Base-by-base conservation (phyloP, 805 yeast species). In the Tetrapisispora taiwanensis region DNA sequence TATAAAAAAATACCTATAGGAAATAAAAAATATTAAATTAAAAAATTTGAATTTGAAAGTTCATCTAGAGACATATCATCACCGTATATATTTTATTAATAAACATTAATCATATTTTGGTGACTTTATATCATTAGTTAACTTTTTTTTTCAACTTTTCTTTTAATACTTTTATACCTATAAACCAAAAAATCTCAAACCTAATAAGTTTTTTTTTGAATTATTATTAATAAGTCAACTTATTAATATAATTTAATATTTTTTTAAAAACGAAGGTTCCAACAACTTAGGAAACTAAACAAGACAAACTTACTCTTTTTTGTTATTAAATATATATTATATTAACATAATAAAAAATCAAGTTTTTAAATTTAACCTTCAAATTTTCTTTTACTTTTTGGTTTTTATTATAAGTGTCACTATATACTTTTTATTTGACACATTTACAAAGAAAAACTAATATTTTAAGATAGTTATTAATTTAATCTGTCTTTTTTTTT, bases 391-490 rank as follows among this genome's bases (percentile, higher is more conserved):
- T 38, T 15, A 26, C 10, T 12, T 28, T 28, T 28, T 12, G n/a
- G 31, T 28, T 37, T 7, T 12, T 4, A 24, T 22, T 17, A 19
- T 10, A n/a, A 36, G 17, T 24, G 30, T 15, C 18, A n/a, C 28
- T 31, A n/a, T 14, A 13, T n/a, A n/a, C n/a, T n/a, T n/a, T n/a
- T 28, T 28, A 4, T 28, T 28, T 28, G 30, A 36, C 30, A 2
- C 8, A 24, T 3, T 8, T 24, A 19, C 17, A 24, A 7, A 13
- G 24, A 18, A 37, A 26, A 27, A 27, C 33, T 28, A 37, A 43
- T 32, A n/a, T 15, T 36, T 47, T 46, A 48, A 54, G 64, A 52
- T 54, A 59, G 62, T 59, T 59, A 59, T 59, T 59, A 49, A 49
- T 52, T 59, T 59, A 59, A 56, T 59, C 55, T 56, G 60, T 57